A percentile compares a stretch with the other conserved stretches of the same genome.
Conservation (phyloP, 805 yeast species). For the Metschnikowia koreensis region DNA sequence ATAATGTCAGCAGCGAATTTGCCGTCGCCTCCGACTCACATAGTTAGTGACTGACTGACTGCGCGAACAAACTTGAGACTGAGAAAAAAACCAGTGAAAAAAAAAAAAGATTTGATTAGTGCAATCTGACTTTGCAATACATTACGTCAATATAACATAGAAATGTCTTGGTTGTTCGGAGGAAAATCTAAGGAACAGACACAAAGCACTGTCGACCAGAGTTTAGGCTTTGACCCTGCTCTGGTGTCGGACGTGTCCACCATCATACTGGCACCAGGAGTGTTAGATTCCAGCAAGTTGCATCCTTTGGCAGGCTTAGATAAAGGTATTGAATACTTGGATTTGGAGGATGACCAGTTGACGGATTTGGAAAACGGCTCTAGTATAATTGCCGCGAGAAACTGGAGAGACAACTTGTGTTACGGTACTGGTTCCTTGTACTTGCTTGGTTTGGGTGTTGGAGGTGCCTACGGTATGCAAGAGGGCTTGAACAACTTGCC, state of each 20-base stretch:
- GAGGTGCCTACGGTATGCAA: conserved; percentile 84
- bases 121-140: conserved; percentile 1
- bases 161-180: conserved; percentile 55
- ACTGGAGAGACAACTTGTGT: conserved; percentile 96
- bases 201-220: conserved; percentile 26
- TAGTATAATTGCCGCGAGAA: conserved; percentile 92
- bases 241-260: conserved; percentile 62
- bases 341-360: conserved; percentile 77
- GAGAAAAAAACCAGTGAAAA: conserved; percentile 5
- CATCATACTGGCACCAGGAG: conserved; percentile 58
- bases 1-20: neutral
- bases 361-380: conserved; percentile 81
- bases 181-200: conserved; percentile 22
- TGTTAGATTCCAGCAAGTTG: conserved; percentile 66
- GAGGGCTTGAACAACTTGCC: conserved; percentile 85
- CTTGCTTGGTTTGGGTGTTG: conserved; percentile 78
- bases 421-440: conserved; percentile 97
- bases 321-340: conserved; percentile 84
- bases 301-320: conserved; percentile 94
- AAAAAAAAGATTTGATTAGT: conserved; percentile 1
- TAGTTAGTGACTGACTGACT: neutral
- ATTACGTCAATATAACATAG: conserved; percentile 2
- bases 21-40: neutral
- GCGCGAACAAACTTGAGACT: conserved; percentile 5
- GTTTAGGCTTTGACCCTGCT: conserved; percentile 64